Base-by-base conservation (phyloP, 805 yeast genomes). In the Pichia rugopelliculosa region DNA sequence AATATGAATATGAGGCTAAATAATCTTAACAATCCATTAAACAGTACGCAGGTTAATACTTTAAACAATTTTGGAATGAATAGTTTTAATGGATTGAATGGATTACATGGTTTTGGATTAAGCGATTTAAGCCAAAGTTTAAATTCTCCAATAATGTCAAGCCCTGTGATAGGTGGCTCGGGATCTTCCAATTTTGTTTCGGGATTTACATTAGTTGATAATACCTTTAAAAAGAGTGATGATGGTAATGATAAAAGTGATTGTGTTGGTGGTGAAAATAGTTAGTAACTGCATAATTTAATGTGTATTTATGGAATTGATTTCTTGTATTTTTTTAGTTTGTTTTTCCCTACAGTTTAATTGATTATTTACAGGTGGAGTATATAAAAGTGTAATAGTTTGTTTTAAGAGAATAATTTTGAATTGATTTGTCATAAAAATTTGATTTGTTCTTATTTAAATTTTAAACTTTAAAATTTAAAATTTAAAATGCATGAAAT, bases 71-170 rank as follows among this genome's bases (percentile, higher is more conserved):
- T 34, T 41, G 42, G 42, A 1, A 21, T 41, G 3, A 38, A 33
- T 22, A 36, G 47, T 4, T 36, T 41, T 23, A n/a, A 24, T 41
- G 45, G 44, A 6, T 41, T 46, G 18, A 46, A 22, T 41, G 46
- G 46, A 17, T 10, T 45, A 22, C 27, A 36, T n/a, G 36, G 40
- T 6, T 27, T 45, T 30, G 34, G 34, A 30, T 30, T 30, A 23
- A 44, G 26, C 38, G 30, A 27, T 34, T 25, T 45, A 13, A 30
- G 39, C 17, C 34, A 44, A 33, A 40, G 44, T 5, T 34, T 45
- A 21, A 45, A 44, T 34, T 45, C 48, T 17, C 48, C 48, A 15
- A 36, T 39, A n/a, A 25, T 39, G 17, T 34, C 48, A n/a, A 36
- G 39, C 18, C 12, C 47, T 13, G 30, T 24, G 21, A 38, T 27